phyloP scores from a whole-genome alignment of 768 basidiomycete genomes.

The Strobilomyces echinocephalus region DNA sequence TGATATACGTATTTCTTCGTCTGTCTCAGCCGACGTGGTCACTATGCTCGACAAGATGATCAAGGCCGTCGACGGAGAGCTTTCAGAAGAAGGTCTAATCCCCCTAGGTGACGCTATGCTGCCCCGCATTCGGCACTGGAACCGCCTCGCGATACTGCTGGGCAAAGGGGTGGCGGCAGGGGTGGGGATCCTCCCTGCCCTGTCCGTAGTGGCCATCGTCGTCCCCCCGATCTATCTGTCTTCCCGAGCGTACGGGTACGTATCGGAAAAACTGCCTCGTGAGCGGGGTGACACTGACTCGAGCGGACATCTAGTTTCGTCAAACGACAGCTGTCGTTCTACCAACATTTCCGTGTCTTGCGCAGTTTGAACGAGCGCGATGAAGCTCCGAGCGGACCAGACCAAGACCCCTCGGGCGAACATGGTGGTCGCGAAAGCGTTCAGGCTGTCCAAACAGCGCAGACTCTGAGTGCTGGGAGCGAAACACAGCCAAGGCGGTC shows the following conservation, averaged over 20 bases:
- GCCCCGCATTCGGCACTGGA: conserved; percentile 11
- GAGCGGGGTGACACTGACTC: background rate
- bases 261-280: background rate
- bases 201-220: conserved; percentile 12
- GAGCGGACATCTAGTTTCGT: background rate
- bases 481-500: background rate
- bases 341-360: conserved; percentile 6
- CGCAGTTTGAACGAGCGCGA: background rate
- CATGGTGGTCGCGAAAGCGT: background rate
- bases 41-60: background rate
- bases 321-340: background rate
- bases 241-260: conserved; percentile 5
- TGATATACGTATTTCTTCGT: background rate
- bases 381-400: background rate
- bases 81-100: conserved; percentile 7
- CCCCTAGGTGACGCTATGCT: conserved; percentile 2
- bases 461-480: background rate
- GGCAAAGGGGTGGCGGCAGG: background rate
- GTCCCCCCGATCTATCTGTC: conserved; percentile 9
- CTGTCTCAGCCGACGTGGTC: background rate
- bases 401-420: background rate
- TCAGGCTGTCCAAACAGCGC: too few species aligned
- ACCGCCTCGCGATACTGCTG: conserved; percentile 2
- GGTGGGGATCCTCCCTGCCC: background rate
- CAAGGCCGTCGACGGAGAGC: conserved; percentile 4